Conservation (phyloP, 2,329 filamentous ascomycete genomes). For the Exutisphaerella laricina region DNA sequence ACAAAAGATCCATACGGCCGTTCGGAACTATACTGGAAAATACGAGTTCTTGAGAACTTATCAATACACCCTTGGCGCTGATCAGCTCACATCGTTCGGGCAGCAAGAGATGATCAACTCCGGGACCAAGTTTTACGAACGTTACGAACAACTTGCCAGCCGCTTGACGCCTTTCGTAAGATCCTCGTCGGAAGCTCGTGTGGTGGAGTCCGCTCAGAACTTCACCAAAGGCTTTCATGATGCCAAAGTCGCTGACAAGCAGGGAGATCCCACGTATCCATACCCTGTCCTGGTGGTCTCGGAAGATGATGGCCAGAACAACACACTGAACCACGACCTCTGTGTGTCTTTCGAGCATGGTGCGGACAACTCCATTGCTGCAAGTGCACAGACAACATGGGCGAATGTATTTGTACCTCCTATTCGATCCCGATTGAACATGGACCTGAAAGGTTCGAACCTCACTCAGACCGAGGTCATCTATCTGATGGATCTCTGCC, state of each 20-base stretch:
- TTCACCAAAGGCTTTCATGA: conserved; percentile 70
- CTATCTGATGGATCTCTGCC: conserved; percentile 81
- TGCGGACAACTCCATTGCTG: conserved; percentile 44
- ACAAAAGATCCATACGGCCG: conserved; percentile 56
- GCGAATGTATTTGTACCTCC: conserved; percentile 57
- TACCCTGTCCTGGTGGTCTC: conserved; percentile 62
- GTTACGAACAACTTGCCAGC: conserved; percentile 61
- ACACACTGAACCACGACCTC: conserved; percentile 69
- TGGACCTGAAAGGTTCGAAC: conserved; percentile 61
- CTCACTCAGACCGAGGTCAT: conserved; percentile 59
- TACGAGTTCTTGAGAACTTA: conserved; percentile 69
- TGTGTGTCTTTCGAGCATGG: conserved; percentile 67
- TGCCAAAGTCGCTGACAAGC: conserved; percentile 44
- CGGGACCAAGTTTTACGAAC: conserved; percentile 67
- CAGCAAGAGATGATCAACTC: conserved; percentile 66
- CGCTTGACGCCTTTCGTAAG: conserved; percentile 63
- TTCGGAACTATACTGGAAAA: conserved; percentile 52
- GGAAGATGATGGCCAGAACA: conserved; percentile 64
- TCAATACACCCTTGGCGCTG: conserved; percentile 63
- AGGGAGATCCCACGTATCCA: conserved; percentile 43
- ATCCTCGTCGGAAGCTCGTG: conserved; percentile 63
- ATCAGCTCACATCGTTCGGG: conserved; percentile 64
- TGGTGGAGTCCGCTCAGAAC: conserved; percentile 67
- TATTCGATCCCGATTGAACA: conserved; percentile 65
- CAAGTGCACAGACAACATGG: conserved; percentile 54